Evolutionary conservation across 73 alveolate genomes (phyloP), one percentile per base, ranked within the genome.

Genomic region (Stentor coeruleus): DNA sequence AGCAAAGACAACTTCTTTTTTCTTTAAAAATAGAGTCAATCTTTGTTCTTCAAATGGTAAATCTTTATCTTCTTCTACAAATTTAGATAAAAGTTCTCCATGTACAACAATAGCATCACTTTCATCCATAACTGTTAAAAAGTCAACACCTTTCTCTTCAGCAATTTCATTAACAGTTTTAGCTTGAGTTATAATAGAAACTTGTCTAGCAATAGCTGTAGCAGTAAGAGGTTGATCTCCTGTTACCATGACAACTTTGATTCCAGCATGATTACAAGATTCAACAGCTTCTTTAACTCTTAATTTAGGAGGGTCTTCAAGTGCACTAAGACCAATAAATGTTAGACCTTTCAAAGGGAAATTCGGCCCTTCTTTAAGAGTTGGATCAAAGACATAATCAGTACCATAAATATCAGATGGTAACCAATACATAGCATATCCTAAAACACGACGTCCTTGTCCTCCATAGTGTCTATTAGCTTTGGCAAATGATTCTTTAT

Each of bases 221-320:
- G 79, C 79, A 0, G 79, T 66, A 26, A 26, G 79, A 66, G 79
- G 79, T 40, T 66, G 79, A 33, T 66, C 79, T 66, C 79, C 39
- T 14, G 79, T 66, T 1, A 66, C 39, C 79, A 66, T 66, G 39
- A 95, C 89, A 81, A 93, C 98, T 87, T 92, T 85, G 26, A 93
- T 87, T 66, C 98, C 99, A 58, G 98, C 99, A 36, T 89, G 81
- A 75, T 87, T 87, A 74, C 97, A 91, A 87, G 91, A 87, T 73
- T 85, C 89, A 26, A 93, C 88, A 35, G 97, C 96, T 83, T 91
- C 93, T 49, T 92, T 84, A 0, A 97, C 99, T 37, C 96, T 88
- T 4, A 74, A 90, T 86, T 96, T 92, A 15, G 99, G 99, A 15
- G 99, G 99, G 81, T 97, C 99, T 85, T 90, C 94, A 77, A 97